phyloP scores from a whole-genome alignment of 148 eudicot species.

The Rhododendron simsii region DNA sequence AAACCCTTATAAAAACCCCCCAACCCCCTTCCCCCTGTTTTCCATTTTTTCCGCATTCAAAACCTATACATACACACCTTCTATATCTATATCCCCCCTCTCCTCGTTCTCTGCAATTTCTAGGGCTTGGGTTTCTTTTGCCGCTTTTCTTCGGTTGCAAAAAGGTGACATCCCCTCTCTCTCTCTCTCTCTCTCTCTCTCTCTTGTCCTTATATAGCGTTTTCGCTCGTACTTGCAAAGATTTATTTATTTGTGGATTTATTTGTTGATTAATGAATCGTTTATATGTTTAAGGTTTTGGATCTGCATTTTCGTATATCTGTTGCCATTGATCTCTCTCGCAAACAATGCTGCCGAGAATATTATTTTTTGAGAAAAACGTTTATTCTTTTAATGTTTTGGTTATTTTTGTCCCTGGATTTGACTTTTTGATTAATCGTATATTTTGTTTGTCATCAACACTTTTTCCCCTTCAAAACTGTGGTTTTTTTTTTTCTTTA shows the following conservation, averaged over 20 bases:
- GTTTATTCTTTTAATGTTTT: not conserved
- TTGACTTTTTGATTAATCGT: not conserved
- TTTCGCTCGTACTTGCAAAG: not conserved
- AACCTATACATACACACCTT: not conserved
- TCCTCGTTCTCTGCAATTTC: not conserved
- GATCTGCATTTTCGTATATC: not conserved
- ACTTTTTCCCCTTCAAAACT: not conserved
- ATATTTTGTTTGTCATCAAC: not conserved
- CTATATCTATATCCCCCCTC: not conserved
- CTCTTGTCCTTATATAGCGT: not conserved
- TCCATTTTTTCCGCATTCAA: not conserved
- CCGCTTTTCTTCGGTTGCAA: not conserved
- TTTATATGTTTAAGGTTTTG: not conserved
- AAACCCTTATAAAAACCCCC: not conserved
- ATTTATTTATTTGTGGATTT: not conserved
- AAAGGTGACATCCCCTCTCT: not conserved
- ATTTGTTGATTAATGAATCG: not conserved
- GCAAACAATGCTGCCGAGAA: not conserved
- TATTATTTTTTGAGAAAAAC: not conserved
- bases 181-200: not conserved
- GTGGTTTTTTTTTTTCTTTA: not conserved
- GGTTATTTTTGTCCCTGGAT: not conserved
- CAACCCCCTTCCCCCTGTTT: not conserved
- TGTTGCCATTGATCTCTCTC: not conserved
- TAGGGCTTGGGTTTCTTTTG: not conserved